A percentile compares a stretch with the other conserved stretches of the same genome.
Evolutionary conservation across 306 rosid species (phyloP).

Genomic region (Castanea mollissima): DNA sequence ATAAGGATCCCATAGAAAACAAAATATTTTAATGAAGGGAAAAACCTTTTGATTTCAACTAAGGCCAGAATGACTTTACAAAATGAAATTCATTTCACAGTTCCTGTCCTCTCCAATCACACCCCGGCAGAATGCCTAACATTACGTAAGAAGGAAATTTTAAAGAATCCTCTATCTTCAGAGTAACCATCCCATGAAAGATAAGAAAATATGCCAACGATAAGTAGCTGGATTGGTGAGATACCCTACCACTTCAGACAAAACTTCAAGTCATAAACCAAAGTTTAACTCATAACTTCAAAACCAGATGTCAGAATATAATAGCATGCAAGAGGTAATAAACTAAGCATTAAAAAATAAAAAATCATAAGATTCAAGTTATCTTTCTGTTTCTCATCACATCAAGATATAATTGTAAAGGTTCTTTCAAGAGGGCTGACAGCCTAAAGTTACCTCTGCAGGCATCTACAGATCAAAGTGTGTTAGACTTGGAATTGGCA

Average conservation of each 20-base stretch:
- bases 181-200: too few species aligned
- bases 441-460: slow-evolving; percentile 34
- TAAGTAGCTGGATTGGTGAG: background rate
- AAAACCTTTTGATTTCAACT: background rate
- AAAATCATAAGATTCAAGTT: background rate
- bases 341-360: background rate
- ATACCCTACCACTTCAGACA: background rate
- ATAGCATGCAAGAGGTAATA: background rate
- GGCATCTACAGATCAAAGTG: slow-evolving; percentile 96
- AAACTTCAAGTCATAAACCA: background rate
- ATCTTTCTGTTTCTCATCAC: background rate
- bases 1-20: background rate
- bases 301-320: background rate
- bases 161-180: background rate
- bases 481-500: slow-evolving; percentile 85
- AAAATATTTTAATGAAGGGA: background rate
- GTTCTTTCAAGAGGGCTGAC: background rate
- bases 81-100: background rate
- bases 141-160: background rate
- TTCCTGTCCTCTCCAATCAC: background rate
- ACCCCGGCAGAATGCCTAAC: background rate
- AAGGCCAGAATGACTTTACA: background rate
- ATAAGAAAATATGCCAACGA: background rate
- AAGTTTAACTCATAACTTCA: background rate
- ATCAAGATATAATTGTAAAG: background rate